Base-by-base conservation (phyloP, 768 basidiomycete genomes). In the Boletus sp. region DNA sequence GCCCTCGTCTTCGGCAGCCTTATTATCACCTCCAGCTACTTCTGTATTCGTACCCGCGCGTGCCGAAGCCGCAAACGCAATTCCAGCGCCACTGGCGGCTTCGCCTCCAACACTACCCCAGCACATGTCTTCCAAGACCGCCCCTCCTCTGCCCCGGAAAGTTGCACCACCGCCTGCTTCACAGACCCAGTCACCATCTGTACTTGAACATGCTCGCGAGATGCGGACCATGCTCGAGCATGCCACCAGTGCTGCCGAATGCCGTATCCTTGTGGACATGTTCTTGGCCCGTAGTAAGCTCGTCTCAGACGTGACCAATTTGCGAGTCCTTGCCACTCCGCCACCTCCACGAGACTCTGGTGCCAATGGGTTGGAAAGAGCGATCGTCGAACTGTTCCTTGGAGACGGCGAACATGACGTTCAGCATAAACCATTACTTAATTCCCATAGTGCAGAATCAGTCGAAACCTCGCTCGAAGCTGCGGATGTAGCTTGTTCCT, bases 211-310 rank as follows among this genome's bases (percentile, higher is more conserved):
- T 55, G 80, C 86, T 28, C 74, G 77, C 11, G 86, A 92, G 50
- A 81, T 96, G 75, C 85, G 89, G 33, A 77, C 78, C 18, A 76
- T 90, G 55, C 72, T 95, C 17, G 71, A 80, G 9, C 81, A 75
- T 49, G 92, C 93, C 14, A 87, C 87, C 2, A 84, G 80, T 42
- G 89, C 82, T 46, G 85, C 87, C 57, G 94, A 96, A 75, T 94
- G 92, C 67, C 89, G 90, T 50, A 76, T 94, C 42, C 84, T 95
- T 55, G 78, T 93, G 30, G 87, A 92, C 60, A 89, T 92, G 77
- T 89, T 90, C 74, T 76, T 96, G 56, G 79, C 83, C 12, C 84
- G 84, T 60, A 79, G 79, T 51, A 84, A 83, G 17, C 78, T 78
- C 44, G 52, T 72, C 11, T 20, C 68, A 20, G 73, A 76, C 33